Evolutionary conservation across 129 eudicot genomes (phyloP), one percentile per base, ranked within the genome.

Genomic region (Helichrysum umbraculigerum): DNA sequence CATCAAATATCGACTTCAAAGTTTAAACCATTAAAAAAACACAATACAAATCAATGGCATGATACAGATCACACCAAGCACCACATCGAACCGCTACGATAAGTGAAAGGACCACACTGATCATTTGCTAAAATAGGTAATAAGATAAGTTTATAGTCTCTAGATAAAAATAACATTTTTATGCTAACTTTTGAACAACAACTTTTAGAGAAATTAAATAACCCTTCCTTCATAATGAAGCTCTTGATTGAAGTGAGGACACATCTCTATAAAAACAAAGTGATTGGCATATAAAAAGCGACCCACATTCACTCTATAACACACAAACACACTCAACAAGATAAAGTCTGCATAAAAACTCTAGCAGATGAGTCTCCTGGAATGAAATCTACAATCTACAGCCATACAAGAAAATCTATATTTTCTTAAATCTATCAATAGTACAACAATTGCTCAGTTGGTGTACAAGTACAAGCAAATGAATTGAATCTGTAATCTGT

Each of bases 261-360:
- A 57, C 62, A 19, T 20, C 28, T 57, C 14, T 19, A 15, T 30
- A 14, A 63, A 1, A 4, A 17, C 7, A 51, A 51, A 56, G 1
- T 56, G 61, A 12, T 63, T 12, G 30, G 8, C 68, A 30, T 12
- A 25, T 63, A 30, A 25, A 63, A 62, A 62, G 6, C 12, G 7
- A 25, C 67, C 67, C 28, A 10, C 29, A 21, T 61, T 21, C 37
- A 28, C 2, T 29, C 15, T 4, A 21, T 4, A 4, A 59, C 65
- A 57, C 64, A 60, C 65, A 59, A 59, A 60, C 65, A 58, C 25
- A 59, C 65, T 22, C 68, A 29, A 63, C n/a, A 10, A 14, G 68
- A 63, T 62, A 62, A 5, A 28, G 1, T 62, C 67, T 62, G 39
- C 34, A 62, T 25, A 14, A 61, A 28, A 22, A 12, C 66, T 11